Conservation (phyloP, 2,329 filamentous ascomycete genomes). For the Magnaporthales sp. region DNA sequence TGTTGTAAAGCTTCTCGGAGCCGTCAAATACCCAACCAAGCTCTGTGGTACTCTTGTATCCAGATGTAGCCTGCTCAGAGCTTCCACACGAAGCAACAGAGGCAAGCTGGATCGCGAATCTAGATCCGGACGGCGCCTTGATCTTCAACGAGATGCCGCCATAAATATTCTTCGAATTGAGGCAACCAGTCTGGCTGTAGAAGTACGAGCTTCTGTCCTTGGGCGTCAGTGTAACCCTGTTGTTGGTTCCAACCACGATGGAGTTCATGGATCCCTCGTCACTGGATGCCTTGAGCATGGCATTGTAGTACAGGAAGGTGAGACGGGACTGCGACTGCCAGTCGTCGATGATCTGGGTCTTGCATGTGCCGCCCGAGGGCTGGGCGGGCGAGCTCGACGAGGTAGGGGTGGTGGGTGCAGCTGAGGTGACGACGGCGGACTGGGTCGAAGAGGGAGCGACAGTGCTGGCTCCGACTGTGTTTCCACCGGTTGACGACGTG, state of each 20-base stretch:
- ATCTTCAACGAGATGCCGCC: conserved; percentile 48
- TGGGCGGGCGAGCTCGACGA: conserved; percentile 7
- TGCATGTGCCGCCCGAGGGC: conserved; percentile 13
- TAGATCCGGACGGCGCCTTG: conserved; percentile 41
- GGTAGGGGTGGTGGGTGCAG: conserved; percentile 7
- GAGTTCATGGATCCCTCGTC: conserved; percentile 50
- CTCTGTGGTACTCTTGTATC: conserved; percentile 29
- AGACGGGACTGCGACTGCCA: conserved; percentile 53
- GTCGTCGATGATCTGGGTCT: conserved; percentile 38
- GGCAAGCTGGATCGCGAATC: conserved; percentile 42
- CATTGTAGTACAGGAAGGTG: conserved; percentile 53
- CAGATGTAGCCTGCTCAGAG: conserved; percentile 8
- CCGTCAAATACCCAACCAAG: conserved; percentile 54
- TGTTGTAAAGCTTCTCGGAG: conserved; percentile 48
- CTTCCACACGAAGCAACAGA: conserved; percentile 35
- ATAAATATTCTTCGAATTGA: conserved; percentile 39
- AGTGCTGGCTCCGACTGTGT: conserved; percentile 13
- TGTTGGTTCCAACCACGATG: conserved; percentile 40
- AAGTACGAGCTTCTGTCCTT: conserved; percentile 42
- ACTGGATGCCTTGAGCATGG: conserved; percentile 43
- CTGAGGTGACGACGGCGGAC: conserved; percentile 4
- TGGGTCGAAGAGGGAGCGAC: background rate
- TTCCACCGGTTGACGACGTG: conserved; percentile 18
- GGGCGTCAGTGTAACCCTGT: conserved; percentile 43
- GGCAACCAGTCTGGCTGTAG: conserved; percentile 47